Percentiles rank a stretch among this genome's conserved stretches.
Evolutionary conservation across 257 asterid genomes (phyloP).

Genomic region (Lavandula angustifolia): DNA sequence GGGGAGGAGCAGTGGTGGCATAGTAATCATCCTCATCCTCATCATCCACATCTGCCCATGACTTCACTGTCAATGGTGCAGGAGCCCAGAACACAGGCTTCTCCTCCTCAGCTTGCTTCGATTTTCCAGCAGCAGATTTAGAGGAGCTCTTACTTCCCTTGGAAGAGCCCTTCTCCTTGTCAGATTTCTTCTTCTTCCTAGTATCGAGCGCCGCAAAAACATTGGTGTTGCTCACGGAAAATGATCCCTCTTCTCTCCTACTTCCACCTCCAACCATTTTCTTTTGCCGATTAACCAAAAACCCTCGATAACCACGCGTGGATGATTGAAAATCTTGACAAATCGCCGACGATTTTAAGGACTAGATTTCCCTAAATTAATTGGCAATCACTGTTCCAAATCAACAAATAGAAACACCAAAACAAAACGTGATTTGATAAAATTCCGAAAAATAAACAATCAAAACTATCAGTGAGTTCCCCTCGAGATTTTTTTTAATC

Average conservation of each 20-base stretch:
- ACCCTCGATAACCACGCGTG: neutral
- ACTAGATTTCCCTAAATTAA: slow-evolving; percentile 12
- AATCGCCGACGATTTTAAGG: slow-evolving; percentile 11
- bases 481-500: neutral
- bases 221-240: slow-evolving; percentile 55
- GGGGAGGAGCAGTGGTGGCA: slow-evolving; percentile 81
- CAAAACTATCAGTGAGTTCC: neutral
- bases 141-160: slow-evolving; percentile 42
- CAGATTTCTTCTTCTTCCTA: slow-evolving; percentile 78
- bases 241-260: slow-evolving; percentile 66
- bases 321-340: slow-evolving; percentile 12
- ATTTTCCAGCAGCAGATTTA: slow-evolving; percentile 41
- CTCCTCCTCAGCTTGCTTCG: slow-evolving; percentile 44
- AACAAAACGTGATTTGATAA: neutral
- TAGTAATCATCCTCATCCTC: slow-evolving; percentile 80
- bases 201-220: slow-evolving; percentile 81
- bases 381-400: neutral
- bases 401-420: neutral
- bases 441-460: neutral
- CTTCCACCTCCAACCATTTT: slow-evolving; percentile 75
- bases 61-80: slow-evolving; percentile 61
- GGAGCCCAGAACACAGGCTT: slow-evolving; percentile 71
- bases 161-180: slow-evolving; percentile 52
- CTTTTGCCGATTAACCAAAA: slow-evolving; percentile 24
- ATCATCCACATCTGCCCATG: slow-evolving; percentile 85